Base-by-base conservation (phyloP, 179 eudicot genomes). In the Silene noctiflora region DNA sequence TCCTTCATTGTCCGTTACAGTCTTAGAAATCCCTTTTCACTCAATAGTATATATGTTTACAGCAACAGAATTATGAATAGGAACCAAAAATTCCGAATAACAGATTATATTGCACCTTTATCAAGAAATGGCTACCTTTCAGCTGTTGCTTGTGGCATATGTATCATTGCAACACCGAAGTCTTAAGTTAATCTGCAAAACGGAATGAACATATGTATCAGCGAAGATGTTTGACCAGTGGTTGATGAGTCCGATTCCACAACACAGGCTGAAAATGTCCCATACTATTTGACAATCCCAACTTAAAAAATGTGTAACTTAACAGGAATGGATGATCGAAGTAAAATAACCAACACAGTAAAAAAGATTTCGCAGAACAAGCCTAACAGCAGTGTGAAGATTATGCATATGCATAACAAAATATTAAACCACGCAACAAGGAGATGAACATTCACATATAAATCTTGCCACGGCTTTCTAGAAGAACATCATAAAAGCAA, bases 1-100 rank as follows among this genome's bases (percentile, higher is more conserved):
- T 91, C 91, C 83, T 87, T 88, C 94, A 91, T 91, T 21, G n/a
- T 42, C 13, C 12, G 48, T 42, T 42, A 42, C 48, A 42, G 12
- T 42, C 48, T 42, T 42, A 42, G 48, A 42, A 42, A 42, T 0
- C 48, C 48, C 12, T 42, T 42, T 42, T 42, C 48, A 6, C 48
- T 42, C 48, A 42, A 42, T 42, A 42, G 48, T 42, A 10, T 42
- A 42, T 42, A 42, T 42, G 48, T 42, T 42, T 42, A 42, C 48
- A 42, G 48, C 48, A 42, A 42, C 48, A 42, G 48, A 42, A 42
- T 42, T 42, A 9, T 42, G 48, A 42, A 42, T 42, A 42, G 48
- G 48, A 42, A 42, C 48, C 62, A 29, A 21, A 19, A 72, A 59
- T 21, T 42, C 56, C 35, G 46, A 71, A 55, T 33, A 9, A 60